Evolutionary conservation across 495 filamentous ascomycete genomes (phyloP), one percentile per base, ranked within the genome.

Genomic region (Ramalina intermedia): DNA sequence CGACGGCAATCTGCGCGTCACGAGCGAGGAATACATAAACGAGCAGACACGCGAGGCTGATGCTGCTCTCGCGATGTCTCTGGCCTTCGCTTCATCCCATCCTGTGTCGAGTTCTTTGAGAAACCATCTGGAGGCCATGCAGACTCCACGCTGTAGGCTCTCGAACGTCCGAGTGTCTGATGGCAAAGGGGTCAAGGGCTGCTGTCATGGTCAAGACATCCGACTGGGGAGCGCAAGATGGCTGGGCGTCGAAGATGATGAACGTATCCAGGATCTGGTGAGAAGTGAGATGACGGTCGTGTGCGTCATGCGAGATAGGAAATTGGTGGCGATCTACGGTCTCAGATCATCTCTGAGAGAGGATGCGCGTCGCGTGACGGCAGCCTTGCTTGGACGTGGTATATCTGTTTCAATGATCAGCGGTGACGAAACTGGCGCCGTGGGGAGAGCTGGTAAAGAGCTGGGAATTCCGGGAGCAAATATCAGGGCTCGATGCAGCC

Each of bases 61-160:
- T 54, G 41, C 56, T 14, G 62, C 62, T 1, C 53, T 76, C 43
- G 59, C 74, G 9, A 57, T 74, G 8, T 72, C 69, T 7, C 55
- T 85, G 1, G 62, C 78, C 12, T 57, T 49, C 6, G 67, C 66
- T 50, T 79, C 64, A 59, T 75, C 74, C 21, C 84, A 88, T 55
- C 85, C 85, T 0, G 76, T 87, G n/a, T 83, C 84, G 1, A 59
- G 57, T 18, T 71, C 85, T 2, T 63, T 88, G 7, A 59, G 68
- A 18, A 48, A 59, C 6, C 66, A 82, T 57, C 56, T 84, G 12
- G 63, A 62, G 47, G 39, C 35, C 1, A 73, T 2, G 14, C 41
- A 0, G 49, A 71, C 4, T 48, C 58, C 9, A 43, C 53, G 14
- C 56, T 80, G 11, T 43, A 57, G 14, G 62, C 69, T 24, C 38